Evolutionary conservation across 176 grass and related monocot species (phyloP).

Genomic region (Otatea glauca): DNA sequence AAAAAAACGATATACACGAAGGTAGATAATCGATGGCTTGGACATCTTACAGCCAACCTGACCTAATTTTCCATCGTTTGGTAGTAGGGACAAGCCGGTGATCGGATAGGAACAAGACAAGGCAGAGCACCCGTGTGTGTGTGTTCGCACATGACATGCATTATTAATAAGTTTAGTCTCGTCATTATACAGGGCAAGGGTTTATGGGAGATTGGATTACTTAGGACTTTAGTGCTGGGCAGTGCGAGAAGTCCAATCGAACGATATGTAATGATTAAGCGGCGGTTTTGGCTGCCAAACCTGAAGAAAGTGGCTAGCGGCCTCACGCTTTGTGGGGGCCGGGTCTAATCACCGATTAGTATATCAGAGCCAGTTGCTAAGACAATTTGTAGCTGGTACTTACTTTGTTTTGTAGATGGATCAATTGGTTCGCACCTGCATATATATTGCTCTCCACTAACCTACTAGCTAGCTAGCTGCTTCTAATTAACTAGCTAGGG

Average conservation of each 20-base stretch:
- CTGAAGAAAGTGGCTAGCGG: slow-evolving; percentile 1
- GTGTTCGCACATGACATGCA: not conserved
- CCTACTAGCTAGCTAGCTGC: not conserved
- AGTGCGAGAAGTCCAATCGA: not conserved
- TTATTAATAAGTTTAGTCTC: slow-evolving; percentile 10
- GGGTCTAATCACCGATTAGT: slow-evolving; percentile 29
- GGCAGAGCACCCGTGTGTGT: too few species aligned
- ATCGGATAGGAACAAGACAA: not conserved
- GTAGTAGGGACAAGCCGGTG: too few species aligned
- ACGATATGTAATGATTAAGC: slow-evolving; percentile 37
- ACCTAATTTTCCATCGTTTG: too few species aligned
- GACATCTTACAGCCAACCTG: too few species aligned
- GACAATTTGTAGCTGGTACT: not conserved
- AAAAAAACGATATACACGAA: too few species aligned
- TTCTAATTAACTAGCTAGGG: not conserved
- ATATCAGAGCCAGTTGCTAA: not conserved
- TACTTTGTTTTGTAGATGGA: not conserved
- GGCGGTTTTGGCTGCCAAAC: slow-evolving; percentile 25
- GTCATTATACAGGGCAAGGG: not conserved
- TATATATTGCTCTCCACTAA: not conserved
- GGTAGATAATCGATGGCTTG: too few species aligned
- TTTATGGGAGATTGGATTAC: not conserved
- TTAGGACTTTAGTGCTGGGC: not conserved
- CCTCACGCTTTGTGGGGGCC: not conserved
- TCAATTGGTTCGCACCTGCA: not conserved